Percentiles rank a stretch among this genome's conserved stretches.
Conservation (phyloP, 805 yeast species). For the Pichia eremophila region DNA sequence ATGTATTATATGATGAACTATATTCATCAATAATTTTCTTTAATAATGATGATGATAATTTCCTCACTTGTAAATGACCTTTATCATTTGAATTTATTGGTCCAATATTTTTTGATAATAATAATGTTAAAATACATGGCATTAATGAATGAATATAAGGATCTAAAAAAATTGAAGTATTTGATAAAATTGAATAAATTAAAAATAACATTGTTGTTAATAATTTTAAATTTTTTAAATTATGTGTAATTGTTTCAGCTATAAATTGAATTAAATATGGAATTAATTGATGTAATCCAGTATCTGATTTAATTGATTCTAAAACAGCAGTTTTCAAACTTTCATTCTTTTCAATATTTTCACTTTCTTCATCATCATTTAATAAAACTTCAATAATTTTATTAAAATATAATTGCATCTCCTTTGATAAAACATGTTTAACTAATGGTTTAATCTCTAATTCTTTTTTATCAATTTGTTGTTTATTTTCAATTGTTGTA, state of each 20-base stretch:
- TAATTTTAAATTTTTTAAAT: conserved; percentile 59
- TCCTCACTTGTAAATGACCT: conserved; percentile 58
- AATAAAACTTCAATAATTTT: conserved; percentile 74
- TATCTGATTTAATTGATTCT: conserved; percentile 77
- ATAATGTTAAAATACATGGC: conserved; percentile 89
- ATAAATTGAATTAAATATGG: conserved; percentile 95
- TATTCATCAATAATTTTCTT: conserved; percentile 70
- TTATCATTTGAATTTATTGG: conserved; percentile 14
- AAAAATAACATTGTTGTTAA: conserved; percentile 83
- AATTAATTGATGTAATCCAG: conserved; percentile 92
- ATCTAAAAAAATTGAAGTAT: conserved; percentile 78
- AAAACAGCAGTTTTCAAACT: conserved; percentile 70
- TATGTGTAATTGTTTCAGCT: conserved; percentile 89
- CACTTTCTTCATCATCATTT: conserved; percentile 16
- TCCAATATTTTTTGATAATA: conserved; percentile 86
- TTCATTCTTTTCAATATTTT: conserved; percentile 30
- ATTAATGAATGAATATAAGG: conserved; percentile 94
- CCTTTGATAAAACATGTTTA: conserved; percentile 90
- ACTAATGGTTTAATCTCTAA: conserved; percentile 77
- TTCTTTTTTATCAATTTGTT: conserved; percentile 32
- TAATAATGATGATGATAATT: conserved; percentile 76
- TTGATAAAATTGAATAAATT: conserved; percentile 72
- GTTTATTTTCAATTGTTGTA: conserved; percentile 18
- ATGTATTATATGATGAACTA: conserved; percentile 78
- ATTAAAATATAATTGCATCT: conserved; percentile 87